Conservation (phyloP, 2,329 filamentous ascomycete species). For the Aspergillus texensis region DNA sequence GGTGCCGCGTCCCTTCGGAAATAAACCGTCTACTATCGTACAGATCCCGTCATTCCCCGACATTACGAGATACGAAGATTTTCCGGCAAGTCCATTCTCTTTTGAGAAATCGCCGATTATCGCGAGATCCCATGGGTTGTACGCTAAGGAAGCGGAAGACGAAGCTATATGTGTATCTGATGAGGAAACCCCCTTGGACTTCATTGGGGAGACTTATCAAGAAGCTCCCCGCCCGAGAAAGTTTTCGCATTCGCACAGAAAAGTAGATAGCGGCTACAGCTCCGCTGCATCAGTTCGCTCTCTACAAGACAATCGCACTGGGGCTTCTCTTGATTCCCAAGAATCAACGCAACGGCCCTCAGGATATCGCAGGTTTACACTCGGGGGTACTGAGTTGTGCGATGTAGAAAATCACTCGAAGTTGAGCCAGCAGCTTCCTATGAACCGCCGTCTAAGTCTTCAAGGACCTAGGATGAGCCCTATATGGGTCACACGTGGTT, state of each 20-base stretch:
- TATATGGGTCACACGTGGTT: constrained; percentile 19
- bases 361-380: constrained; percentile 18
- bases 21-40: neutral
- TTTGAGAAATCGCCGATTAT: constrained; percentile 36
- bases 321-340: constrained; percentile 32
- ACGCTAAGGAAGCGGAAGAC: constrained; percentile 21
- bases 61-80: neutral
- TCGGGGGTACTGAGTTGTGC: constrained; percentile 16
- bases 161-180: constrained; percentile 22
- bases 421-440: constrained; percentile 11
- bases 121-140: constrained; percentile 13
- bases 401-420: constrained; percentile 2
- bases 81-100: neutral
- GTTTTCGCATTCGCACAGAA: constrained; percentile 29
- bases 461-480: constrained; percentile 16
- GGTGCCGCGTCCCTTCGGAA: neutral
- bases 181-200: constrained; percentile 19
- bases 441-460: constrained; percentile 24
- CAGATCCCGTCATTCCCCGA: neutral
- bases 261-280: constrained; percentile 44
- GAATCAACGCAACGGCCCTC: constrained; percentile 16
- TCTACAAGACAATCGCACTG: constrained; percentile 25
- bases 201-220: constrained; percentile 18
- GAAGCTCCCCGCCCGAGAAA: constrained; percentile 20
- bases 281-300: constrained; percentile 38